A percentile compares a stretch with the other conserved stretches of the same genome.
Evolutionary conservation across 495 filamentous ascomycete species (phyloP).

Genomic region (Penicillium cosmopolitanum): DNA sequence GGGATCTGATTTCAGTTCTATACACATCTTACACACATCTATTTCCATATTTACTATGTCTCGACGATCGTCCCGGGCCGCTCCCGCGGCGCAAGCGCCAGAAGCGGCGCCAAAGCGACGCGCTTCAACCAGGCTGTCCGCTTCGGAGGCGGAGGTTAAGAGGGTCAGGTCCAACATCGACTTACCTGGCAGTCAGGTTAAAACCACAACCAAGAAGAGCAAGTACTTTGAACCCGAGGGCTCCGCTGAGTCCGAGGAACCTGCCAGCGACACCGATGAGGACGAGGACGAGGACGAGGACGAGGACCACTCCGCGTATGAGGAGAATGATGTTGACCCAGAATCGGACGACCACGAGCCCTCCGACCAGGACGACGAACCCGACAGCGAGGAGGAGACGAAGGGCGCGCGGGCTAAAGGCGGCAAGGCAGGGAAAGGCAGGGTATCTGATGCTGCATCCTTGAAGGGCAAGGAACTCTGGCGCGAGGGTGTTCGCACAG

Average conservation of each 20-base stretch:
- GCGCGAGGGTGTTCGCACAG: slow-evolving; percentile 59
- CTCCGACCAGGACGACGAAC: slow-evolving; percentile 20
- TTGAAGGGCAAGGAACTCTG: slow-evolving; percentile 57
- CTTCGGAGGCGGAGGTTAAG: slow-evolving; percentile 39
- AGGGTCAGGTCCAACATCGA: slow-evolving; percentile 49
- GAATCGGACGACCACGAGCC: slow-evolving; percentile 9
- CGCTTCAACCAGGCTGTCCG: slow-evolving; percentile 39
- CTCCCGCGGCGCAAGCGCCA: slow-evolving; percentile 40
- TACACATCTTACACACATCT: not conserved
- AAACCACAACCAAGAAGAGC: slow-evolving; percentile 58
- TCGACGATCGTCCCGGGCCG: slow-evolving; percentile 48
- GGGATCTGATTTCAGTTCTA: slow-evolving; percentile 4
- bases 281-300: slow-evolving; percentile 20
- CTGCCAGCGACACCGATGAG: slow-evolving; percentile 21
- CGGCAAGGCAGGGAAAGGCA: slow-evolving; percentile 16
- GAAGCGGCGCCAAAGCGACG: slow-evolving; percentile 44
- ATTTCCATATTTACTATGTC: slow-evolving; percentile 31
- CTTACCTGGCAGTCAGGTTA: slow-evolving; percentile 31
- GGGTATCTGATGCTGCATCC: slow-evolving; percentile 7
- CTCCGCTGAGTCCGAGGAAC: slow-evolving; percentile 34
- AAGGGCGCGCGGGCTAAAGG: slow-evolving; percentile 22
- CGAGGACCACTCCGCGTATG: slow-evolving; percentile 35
- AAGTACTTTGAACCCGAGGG: slow-evolving; percentile 57
- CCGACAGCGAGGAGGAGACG: slow-evolving; percentile 26
- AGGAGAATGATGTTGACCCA: slow-evolving; percentile 19